These are phyloP conservation scores for Huiozyma sinensis DNA, from an alignment of 805 yeast species.

Conservation along the genomic window DNA sequence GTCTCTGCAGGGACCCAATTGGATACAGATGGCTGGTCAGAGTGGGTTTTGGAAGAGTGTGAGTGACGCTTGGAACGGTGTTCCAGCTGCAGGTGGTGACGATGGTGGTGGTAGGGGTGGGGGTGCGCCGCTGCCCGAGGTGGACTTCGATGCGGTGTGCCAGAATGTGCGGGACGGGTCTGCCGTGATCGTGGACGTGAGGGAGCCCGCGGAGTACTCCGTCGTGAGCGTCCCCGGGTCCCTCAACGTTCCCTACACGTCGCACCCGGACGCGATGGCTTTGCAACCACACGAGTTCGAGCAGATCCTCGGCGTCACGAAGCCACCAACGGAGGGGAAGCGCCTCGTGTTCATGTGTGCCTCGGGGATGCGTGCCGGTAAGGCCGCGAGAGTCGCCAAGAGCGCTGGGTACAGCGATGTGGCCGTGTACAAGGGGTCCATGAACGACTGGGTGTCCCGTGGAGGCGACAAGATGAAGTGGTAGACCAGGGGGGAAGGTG, in stretches of 20 bases:
- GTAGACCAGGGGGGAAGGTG: neutral
- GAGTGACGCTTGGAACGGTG: slow-evolving; percentile 22
- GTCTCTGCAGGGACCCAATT: too few species aligned
- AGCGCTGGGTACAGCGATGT: slow-evolving; percentile 69
- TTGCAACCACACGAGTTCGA: slow-evolving; percentile 58
- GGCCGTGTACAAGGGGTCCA: slow-evolving; percentile 72
- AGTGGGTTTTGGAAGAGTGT: slow-evolving; percentile 12
- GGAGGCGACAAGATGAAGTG: slow-evolving; percentile 17
- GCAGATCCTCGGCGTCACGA: slow-evolving; percentile 60
- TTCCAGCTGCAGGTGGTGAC: slow-evolving; percentile 1
- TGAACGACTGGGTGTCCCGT: slow-evolving; percentile 59
- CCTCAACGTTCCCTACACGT: slow-evolving; percentile 69
- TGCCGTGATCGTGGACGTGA: slow-evolving; percentile 62
- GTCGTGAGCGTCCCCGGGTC: slow-evolving; percentile 76
- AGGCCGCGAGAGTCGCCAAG: slow-evolving; percentile 75
- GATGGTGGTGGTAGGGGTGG: neutral
- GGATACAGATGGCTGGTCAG: too few species aligned
- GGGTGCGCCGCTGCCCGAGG: slow-evolving; percentile 9
- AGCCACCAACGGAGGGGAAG: slow-evolving; percentile 48
- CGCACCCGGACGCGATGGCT: slow-evolving; percentile 77
- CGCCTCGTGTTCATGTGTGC: slow-evolving; percentile 75
- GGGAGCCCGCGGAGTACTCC: slow-evolving; percentile 69
- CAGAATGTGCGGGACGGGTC: slow-evolving; percentile 32
- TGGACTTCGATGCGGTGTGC: slow-evolving; percentile 44
- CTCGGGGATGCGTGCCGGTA: slow-evolving; percentile 75